These are phyloP conservation scores for Clarireedia paspali DNA, from an alignment of 2,329 filamentous ascomycete species.

Conservation along the genomic window DNA sequence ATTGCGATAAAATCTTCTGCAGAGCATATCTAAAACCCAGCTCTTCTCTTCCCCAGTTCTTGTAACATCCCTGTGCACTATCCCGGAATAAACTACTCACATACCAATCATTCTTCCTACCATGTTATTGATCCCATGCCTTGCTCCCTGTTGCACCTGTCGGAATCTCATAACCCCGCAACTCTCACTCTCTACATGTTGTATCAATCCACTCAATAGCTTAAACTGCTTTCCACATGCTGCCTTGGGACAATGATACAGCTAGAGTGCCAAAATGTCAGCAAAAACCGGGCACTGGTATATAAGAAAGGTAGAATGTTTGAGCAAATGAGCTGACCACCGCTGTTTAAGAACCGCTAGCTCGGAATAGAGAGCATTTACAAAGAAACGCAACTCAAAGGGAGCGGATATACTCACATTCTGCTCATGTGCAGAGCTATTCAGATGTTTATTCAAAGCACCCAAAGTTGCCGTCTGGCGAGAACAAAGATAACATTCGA, in stretches of 20 bases:
- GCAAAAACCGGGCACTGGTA: no score
- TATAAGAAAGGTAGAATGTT: no score
- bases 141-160: conserved; percentile 16
- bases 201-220: conserved; percentile 19
- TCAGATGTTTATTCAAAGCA: conserved; percentile 44
- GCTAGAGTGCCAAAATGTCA: no score
- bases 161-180: conserved; percentile 22
- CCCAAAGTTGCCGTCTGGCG: conserved; percentile 31
- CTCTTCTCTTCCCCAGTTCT: no score
- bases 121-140: conserved; percentile 17
- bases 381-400: no score
- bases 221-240: conserved; percentile 18
- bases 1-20: no score
- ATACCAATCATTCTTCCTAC: not conserved
- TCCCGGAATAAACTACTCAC: not conserved
- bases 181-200: conserved; percentile 24
- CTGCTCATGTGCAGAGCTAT: conserved; percentile 33
- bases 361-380: no score
- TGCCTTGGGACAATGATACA: conserved; percentile 23
- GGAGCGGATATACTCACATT: conserved; percentile 15
- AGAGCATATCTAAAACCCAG: no score
- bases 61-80: no score
- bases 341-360: no score
- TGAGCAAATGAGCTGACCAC: no score
- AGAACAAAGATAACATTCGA: conserved; percentile 48